A percentile compares a stretch with the other conserved stretches of the same genome.
Conservation (phyloP, 23 red algal genomes). For the Pyropia haitanensis region DNA sequence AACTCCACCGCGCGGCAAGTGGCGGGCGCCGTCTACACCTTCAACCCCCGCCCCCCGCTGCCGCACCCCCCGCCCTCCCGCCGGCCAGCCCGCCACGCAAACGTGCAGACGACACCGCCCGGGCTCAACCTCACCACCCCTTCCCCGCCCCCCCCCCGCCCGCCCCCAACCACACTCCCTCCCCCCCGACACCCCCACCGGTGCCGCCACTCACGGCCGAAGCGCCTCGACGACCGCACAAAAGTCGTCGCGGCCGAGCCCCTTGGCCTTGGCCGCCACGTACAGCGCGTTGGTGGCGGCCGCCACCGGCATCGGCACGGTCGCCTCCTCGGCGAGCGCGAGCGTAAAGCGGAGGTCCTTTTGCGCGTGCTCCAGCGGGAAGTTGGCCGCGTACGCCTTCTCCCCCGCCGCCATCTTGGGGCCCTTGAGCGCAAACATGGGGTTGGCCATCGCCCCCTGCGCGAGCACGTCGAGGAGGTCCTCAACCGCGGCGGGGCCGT, state of each 20-base stretch:
- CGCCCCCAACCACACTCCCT: no score
- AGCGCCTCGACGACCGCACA: conserved; percentile 27
- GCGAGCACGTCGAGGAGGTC: conserved; percentile 51
- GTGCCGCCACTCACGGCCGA: neutral
- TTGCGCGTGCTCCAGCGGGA: conserved; percentile 78
- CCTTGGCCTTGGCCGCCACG: conserved; percentile 10
- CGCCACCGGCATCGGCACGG: conserved; percentile 40
- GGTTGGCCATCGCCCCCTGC: conserved; percentile 74
- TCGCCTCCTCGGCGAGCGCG: conserved; percentile 48
- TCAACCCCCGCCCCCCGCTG: no score
- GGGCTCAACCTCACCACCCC: no score
- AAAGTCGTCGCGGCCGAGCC: conserved; percentile 12
- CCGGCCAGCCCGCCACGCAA: no score
- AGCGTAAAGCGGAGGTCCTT: conserved; percentile 86
- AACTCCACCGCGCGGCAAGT: no score
- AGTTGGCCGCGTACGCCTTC: conserved; percentile 65
- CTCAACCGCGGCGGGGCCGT: conserved; percentile 12
- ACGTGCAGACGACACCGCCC: no score
- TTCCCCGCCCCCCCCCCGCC: no score
- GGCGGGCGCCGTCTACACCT: no score
- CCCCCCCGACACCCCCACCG: neutral
- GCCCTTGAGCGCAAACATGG: conserved; percentile 75
- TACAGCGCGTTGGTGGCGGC: conserved; percentile 64
- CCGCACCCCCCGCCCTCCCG: no score
- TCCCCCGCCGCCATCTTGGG: conserved; percentile 59